These are phyloP conservation scores for Arbutus unedo DNA, from an alignment of 148 eudicot species.

Conservation along the genomic window DNA sequence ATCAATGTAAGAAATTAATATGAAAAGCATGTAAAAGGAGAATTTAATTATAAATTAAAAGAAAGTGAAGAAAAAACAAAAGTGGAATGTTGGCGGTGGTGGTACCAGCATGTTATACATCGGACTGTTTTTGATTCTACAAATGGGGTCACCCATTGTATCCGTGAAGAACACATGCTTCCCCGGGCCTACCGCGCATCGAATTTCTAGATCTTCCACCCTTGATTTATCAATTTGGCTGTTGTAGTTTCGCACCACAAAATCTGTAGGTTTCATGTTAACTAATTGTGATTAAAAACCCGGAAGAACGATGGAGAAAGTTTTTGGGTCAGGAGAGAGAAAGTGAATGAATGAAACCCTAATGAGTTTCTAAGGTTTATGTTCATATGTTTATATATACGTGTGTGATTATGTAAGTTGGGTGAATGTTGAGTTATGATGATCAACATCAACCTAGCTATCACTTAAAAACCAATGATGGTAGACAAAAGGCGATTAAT, in stretches of 20 bases:
- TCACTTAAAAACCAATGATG: constrained; percentile 9
- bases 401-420: not conserved
- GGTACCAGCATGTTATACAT: constrained; percentile 33
- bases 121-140: constrained; percentile 34
- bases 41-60: not conserved
- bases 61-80: no score
- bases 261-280: constrained; percentile 23
- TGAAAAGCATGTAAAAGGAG: not conserved
- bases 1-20: not conserved
- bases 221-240: constrained; percentile 18
- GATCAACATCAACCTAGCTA: constrained; percentile 15
- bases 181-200: constrained; percentile 34
- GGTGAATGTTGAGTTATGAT: not conserved
- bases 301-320: not conserved
- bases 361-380: not conserved
- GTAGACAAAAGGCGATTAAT: constrained; percentile 28
- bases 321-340: not conserved
- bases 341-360: not conserved
- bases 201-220: constrained; percentile 28
- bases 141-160: constrained; percentile 40
- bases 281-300: not conserved
- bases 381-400: not conserved
- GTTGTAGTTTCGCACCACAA: constrained; percentile 22
- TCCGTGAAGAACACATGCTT: constrained; percentile 34
- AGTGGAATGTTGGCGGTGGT: not conserved